phyloP scores from a whole-genome alignment of 2,329 filamentous ascomycete species.

The Fusarium virguliforme region DNA sequence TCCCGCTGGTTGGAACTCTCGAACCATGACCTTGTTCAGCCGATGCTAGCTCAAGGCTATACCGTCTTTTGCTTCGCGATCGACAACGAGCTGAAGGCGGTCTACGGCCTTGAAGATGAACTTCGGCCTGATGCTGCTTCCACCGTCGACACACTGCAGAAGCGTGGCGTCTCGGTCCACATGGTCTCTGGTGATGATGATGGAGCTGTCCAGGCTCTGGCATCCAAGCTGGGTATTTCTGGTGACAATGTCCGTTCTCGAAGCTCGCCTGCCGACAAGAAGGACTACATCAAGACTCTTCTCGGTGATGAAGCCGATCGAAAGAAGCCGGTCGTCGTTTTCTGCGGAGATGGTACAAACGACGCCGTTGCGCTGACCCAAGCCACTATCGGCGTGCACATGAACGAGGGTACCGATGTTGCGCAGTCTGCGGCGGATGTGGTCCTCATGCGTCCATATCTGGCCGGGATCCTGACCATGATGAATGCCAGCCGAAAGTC shows the following conservation, averaged over 20 bases:
- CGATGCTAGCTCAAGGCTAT: conserved; percentile 55
- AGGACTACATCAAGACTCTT: conserved; percentile 61
- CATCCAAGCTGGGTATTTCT: conserved; percentile 60
- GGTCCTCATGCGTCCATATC: conserved; percentile 72
- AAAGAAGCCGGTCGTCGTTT: conserved; percentile 68
- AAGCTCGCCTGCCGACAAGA: conserved; percentile 64
- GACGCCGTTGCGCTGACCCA: conserved; percentile 81
- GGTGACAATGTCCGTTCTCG: conserved; percentile 58
- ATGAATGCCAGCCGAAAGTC: conserved; percentile 68
- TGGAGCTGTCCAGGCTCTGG: conserved; percentile 62
- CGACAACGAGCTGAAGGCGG: conserved; percentile 55
- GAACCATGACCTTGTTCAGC: conserved; percentile 53
- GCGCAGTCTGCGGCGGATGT: conserved; percentile 79
- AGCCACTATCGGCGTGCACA: conserved; percentile 80
- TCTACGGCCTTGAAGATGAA: conserved; percentile 65
- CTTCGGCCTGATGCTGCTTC: conserved; percentile 61
- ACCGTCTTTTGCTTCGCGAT: conserved; percentile 67
- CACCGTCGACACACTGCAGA: conserved; percentile 57
- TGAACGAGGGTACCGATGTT: conserved; percentile 75
- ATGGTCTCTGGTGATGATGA: conserved; percentile 70
- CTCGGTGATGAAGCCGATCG: conserved; percentile 40
- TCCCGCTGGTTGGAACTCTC: conserved; percentile 63
- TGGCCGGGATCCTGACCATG: conserved; percentile 71
- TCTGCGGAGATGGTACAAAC: conserved; percentile 85
- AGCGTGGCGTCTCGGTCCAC: conserved; percentile 61